Conservation (phyloP, 306 rosid genomes). For the Cucumis melo region DNA sequence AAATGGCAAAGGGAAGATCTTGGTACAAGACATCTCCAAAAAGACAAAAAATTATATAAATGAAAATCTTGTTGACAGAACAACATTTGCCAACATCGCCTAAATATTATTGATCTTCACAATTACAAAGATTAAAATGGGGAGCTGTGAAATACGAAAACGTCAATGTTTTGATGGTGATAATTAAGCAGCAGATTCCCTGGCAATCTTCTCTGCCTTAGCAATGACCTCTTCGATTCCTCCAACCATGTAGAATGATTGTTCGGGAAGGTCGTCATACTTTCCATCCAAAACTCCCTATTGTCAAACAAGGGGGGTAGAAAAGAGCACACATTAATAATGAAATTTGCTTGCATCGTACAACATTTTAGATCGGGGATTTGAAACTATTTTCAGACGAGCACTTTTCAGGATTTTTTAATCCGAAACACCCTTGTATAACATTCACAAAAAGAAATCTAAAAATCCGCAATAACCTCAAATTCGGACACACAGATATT, state of each 20-base stretch:
- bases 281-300: slow-evolving; percentile 90
- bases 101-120: slow-evolving; percentile 59
- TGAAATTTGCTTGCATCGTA: background rate
- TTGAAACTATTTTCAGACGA: background rate
- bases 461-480: background rate
- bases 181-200: slow-evolving; percentile 45
- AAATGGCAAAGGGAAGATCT: slow-evolving; percentile 30
- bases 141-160: background rate
- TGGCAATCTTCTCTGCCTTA: slow-evolving; percentile 90
- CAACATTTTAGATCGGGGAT: background rate
- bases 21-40: slow-evolving; percentile 18
- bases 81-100: slow-evolving; percentile 35
- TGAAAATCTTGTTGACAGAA: slow-evolving; percentile 47
- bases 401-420: background rate
- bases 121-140: slow-evolving; percentile 24
- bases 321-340: background rate
- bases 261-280: slow-evolving; percentile 81
- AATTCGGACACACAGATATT: background rate
- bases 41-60: slow-evolving; percentile 17
- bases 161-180: background rate
- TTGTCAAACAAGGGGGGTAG: slow-evolving; percentile 16
- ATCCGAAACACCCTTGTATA: background rate
- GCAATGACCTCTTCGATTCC: slow-evolving; percentile 94
- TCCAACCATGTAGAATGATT: slow-evolving; percentile 94
- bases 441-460: background rate